Conservation (phyloP, 768 basidiomycete genomes). For the Hypholoma sublateritium region DNA sequence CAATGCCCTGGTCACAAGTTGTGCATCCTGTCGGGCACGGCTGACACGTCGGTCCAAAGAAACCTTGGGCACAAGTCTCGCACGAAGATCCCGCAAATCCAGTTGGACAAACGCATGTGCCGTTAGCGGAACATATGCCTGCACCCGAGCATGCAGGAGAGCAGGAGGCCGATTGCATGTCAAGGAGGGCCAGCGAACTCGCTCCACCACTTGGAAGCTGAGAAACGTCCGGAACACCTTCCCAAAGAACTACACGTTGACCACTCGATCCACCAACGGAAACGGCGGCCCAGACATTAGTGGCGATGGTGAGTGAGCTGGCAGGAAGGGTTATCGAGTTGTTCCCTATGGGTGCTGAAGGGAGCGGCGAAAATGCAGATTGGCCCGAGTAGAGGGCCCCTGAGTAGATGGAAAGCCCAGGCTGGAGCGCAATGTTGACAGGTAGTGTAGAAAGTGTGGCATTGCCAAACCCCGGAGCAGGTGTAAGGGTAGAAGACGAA, state of each 20-base stretch:
- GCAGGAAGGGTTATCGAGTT: conserved; percentile 50
- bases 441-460: conserved; percentile 57
- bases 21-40: conserved; percentile 69
- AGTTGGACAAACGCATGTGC: conserved; percentile 68
- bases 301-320: conserved; percentile 66
- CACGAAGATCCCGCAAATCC: conserved; percentile 82
- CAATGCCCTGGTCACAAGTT: conserved; percentile 76
- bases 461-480: conserved; percentile 67
- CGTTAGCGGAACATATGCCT: conserved; percentile 69
- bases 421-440: conserved; percentile 62
- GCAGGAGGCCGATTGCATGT: conserved; percentile 73
- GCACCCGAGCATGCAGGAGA: conserved; percentile 73
- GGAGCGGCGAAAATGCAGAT: conserved; percentile 56
- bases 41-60: conserved; percentile 74
- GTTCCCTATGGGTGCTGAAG: conserved; percentile 46
- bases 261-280: conserved; percentile 40
- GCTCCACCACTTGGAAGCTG: conserved; percentile 58
- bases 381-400: conserved; percentile 64
- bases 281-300: conserved; percentile 69
- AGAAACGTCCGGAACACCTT: conserved; percentile 71
- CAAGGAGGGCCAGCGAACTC: conserved; percentile 58
- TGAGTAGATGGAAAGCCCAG: conserved; percentile 69
- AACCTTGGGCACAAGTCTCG: conserved; percentile 71
- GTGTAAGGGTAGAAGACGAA: conserved; percentile 55
- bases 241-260: conserved; percentile 72